A percentile compares a stretch with the other conserved stretches of the same genome.
phyloP scores from a whole-genome alignment of 768 basidiomycete species.

The Collybia sordida region DNA sequence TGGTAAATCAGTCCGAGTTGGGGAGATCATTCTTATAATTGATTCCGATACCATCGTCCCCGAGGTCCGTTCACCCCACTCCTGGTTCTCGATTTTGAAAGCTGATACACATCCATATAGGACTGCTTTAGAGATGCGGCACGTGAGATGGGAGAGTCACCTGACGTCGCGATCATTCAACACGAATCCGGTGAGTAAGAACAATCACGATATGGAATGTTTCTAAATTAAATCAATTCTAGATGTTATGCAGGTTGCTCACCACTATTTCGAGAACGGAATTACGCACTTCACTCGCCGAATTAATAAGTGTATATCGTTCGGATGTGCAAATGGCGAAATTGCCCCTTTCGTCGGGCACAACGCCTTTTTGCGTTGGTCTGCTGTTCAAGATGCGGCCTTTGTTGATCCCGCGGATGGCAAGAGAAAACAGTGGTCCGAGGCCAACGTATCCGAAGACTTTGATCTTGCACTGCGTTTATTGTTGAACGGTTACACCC shows the following conservation, averaged over 20 bases:
- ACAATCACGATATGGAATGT: not conserved
- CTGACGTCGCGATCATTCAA: conserved; percentile 85
- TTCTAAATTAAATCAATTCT: conserved; percentile 1
- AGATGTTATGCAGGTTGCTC: conserved; percentile 86
- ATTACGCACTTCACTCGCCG: conserved; percentile 89
- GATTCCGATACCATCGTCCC: conserved; percentile 80
- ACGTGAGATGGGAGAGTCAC: conserved; percentile 76
- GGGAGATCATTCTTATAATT: conserved; percentile 78
- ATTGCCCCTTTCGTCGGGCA: conserved; percentile 85
- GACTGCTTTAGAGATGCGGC: conserved; percentile 91
- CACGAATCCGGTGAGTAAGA: conserved; percentile 66
- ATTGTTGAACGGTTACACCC: conserved; percentile 67
- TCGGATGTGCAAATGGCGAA: conserved; percentile 78
- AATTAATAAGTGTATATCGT: conserved; percentile 80
- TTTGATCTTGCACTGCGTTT: conserved; percentile 76
- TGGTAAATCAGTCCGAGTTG: conserved; percentile 71
- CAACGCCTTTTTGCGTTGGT: conserved; percentile 87
- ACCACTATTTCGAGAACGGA: conserved; percentile 90
- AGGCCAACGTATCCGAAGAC: conserved; percentile 79
- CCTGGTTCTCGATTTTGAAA: not conserved
- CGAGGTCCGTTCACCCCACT: conserved; percentile 38
- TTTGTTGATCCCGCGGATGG: conserved; percentile 66
- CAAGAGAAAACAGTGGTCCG: conserved; percentile 68
- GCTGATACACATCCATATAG: conserved; percentile 14
- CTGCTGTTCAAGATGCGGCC: conserved; percentile 82